phyloP scores from a whole-genome alignment of 345 rosid genomes.

The Populus davidiana region DNA sequence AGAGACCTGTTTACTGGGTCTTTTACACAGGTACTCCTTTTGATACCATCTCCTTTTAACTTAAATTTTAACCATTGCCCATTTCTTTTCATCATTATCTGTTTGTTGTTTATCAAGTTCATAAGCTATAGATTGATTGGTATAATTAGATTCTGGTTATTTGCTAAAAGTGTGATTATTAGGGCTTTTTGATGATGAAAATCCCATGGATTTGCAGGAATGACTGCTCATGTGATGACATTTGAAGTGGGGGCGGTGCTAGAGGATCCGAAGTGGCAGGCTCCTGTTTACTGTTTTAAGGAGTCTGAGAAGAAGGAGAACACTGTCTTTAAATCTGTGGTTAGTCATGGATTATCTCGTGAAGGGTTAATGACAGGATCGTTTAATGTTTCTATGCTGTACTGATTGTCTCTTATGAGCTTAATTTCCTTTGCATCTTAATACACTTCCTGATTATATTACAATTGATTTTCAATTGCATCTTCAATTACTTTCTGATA shows the following conservation, averaged over 20 bases:
- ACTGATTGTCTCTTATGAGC: neutral
- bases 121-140: too few relatives aligned
- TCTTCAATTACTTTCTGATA: neutral
- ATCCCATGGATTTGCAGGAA: constrained; percentile 28
- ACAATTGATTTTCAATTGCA: neutral
- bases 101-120: neutral
- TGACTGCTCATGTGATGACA: constrained; percentile 58
- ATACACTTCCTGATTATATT: neutral
- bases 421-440: neutral
- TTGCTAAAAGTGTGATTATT: too few relatives aligned
- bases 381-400: neutral
- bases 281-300: constrained; percentile 52
- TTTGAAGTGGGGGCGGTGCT: constrained; percentile 58
- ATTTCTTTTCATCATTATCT: neutral
- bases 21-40: constrained; percentile 42
- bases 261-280: constrained; percentile 61
- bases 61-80: too few relatives aligned
- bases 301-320: constrained; percentile 14
- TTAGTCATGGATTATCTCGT: neutral
- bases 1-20: constrained; percentile 63
- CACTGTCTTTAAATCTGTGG: constrained; percentile 13
- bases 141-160: too few relatives aligned
- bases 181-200: neutral
- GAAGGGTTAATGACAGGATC: constrained; percentile 15
- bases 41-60: neutral